phyloP scores from a whole-genome alignment of 2,329 filamentous ascomycete genomes.

The Mycosphaerella sp. region DNA sequence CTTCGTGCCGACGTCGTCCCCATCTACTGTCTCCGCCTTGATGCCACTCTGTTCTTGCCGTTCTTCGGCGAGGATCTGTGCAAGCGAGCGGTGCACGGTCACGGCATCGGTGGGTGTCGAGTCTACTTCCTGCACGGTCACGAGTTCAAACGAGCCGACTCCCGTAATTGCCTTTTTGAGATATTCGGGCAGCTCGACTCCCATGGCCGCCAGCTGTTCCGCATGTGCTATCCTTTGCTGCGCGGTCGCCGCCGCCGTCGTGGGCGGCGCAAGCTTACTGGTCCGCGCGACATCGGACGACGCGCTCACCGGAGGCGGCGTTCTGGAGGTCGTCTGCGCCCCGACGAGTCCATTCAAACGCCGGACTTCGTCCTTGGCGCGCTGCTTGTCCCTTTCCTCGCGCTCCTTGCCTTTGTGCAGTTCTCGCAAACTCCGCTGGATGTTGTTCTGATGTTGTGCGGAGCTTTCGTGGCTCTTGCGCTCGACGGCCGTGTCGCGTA shows the following conservation, averaged over 20 bases:
- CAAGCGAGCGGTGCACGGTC: constrained; percentile 32
- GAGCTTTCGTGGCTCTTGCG: constrained; percentile 47
- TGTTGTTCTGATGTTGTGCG: constrained; percentile 49
- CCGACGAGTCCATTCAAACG: constrained; percentile 72
- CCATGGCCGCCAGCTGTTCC: constrained; percentile 80
- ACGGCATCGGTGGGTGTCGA: constrained; percentile 15
- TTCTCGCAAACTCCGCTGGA: constrained; percentile 85
- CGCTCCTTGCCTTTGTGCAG: constrained; percentile 79
- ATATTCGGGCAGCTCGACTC: constrained; percentile 74
- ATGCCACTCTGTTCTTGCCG: constrained; percentile 38
- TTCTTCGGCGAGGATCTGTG: constrained; percentile 44
- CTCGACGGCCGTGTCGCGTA: constrained; percentile 89
- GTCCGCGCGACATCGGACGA: constrained; percentile 12
- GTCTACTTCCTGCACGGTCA: constrained; percentile 45
- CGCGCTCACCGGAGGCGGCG: constrained; percentile 31
- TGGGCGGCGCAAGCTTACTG: constrained; percentile 24
- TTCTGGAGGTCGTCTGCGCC: constrained; percentile 34
- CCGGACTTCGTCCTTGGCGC: constrained; percentile 74
- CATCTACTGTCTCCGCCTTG: constrained; percentile 39
- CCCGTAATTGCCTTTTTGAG: constrained; percentile 76
- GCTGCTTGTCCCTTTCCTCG: constrained; percentile 72
- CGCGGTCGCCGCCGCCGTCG: constrained; percentile 40
- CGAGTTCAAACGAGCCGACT: constrained; percentile 78
- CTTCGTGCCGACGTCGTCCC: constrained; percentile 39
- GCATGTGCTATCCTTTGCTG: constrained; percentile 76